phyloP scores from a whole-genome alignment of 2,329 filamentous ascomycete genomes.

The Lecanicillium sp. region DNA sequence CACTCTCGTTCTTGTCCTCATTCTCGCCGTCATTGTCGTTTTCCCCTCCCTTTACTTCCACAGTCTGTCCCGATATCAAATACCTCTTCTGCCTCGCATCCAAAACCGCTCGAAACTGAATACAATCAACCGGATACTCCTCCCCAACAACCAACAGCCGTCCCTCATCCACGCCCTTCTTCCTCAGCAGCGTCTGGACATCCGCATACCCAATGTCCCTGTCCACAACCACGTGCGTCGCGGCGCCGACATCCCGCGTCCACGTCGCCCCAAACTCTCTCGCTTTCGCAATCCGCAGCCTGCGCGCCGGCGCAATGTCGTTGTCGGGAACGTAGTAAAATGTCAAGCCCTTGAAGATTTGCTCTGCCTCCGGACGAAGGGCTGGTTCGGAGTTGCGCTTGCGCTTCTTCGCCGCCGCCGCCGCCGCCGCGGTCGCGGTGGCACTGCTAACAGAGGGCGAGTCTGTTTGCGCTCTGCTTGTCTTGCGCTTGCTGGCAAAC shows the following conservation, averaged over 20 bases:
- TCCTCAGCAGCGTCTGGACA: slow-evolving; percentile 42
- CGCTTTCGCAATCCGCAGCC: slow-evolving; percentile 65
- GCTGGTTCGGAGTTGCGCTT: slow-evolving; percentile 36
- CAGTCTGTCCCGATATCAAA: slow-evolving; percentile 42
- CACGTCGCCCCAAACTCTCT: slow-evolving; percentile 69
- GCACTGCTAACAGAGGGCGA: not conserved
- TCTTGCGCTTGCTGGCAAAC: no score
- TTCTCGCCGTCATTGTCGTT: slow-evolving; percentile 25
- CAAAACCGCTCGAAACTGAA: slow-evolving; percentile 48
- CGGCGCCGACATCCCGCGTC: slow-evolving; percentile 47
- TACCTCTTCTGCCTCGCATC: slow-evolving; percentile 55
- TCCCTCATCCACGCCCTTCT: slow-evolving; percentile 10
- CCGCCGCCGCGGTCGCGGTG: slow-evolving; percentile 13
- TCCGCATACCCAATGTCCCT: slow-evolving; percentile 56
- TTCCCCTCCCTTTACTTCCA: slow-evolving; percentile 13
- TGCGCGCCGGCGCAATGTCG: slow-evolving; percentile 59
- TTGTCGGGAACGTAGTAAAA: slow-evolving; percentile 80
- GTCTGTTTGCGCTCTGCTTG: no score
- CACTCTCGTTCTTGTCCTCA: not conserved
- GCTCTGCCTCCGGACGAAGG: slow-evolving; percentile 40
- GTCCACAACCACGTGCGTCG: slow-evolving; percentile 79
- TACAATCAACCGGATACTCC: slow-evolving; percentile 61
- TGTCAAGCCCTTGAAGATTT: slow-evolving; percentile 52
- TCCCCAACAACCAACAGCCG: slow-evolving; percentile 55
- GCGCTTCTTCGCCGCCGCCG: slow-evolving; percentile 31